Evolutionary conservation across 495 filamentous ascomycete genomes (phyloP).

Genomic region (Parathielavia appendiculata): DNA sequence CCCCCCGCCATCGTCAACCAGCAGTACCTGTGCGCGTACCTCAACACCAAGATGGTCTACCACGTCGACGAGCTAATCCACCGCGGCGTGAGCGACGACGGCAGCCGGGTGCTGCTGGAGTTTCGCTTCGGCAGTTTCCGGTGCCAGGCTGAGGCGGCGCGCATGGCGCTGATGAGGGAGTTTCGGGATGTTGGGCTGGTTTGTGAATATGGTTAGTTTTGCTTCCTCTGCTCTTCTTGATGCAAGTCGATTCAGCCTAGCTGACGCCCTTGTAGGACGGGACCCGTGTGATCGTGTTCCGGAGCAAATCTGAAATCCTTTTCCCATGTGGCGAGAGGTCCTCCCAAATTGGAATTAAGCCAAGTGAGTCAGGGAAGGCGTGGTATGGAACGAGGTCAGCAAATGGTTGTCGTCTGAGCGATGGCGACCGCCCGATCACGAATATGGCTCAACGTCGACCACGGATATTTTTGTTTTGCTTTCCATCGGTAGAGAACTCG

Average conservation of each 20-base stretch:
- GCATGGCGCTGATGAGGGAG: slow-evolving; percentile 34
- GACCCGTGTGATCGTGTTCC: slow-evolving; percentile 18
- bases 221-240: background rate
- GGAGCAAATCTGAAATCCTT: background rate
- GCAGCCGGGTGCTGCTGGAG: slow-evolving; percentile 25
- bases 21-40: slow-evolving; percentile 18
- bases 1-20: slow-evolving; percentile 21
- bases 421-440: no score
- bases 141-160: slow-evolving; percentile 39
- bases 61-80: slow-evolving; percentile 23
- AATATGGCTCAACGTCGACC: background rate
- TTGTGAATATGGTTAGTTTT: slow-evolving; percentile 25
- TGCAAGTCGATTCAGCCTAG: no score
- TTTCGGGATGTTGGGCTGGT: slow-evolving; percentile 23
- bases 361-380: no score
- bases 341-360: no score
- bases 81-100: background rate
- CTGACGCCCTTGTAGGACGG: background rate
- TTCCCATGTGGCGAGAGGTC: background rate
- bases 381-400: no score
- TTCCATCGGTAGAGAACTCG: background rate
- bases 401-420: background rate
- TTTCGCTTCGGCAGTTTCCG: slow-evolving; percentile 42
- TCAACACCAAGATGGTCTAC: slow-evolving; percentile 25
- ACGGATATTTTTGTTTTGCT: background rate